Conservation (phyloP, 768 basidiomycete genomes). For the Rhodosporidiobolus sp. region DNA sequence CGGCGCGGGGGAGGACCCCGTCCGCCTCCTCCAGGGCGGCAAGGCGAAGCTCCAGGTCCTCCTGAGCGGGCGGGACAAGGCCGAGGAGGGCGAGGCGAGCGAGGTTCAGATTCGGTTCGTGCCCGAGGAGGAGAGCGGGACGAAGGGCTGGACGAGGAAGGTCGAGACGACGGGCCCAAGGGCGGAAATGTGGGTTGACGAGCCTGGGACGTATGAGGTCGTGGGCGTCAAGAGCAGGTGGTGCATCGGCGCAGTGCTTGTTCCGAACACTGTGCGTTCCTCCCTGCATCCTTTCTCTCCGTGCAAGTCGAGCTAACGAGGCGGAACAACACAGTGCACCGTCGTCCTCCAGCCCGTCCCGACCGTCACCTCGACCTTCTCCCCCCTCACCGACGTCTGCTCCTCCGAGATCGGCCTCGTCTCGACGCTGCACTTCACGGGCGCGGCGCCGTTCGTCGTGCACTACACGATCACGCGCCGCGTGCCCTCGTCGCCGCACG, state of each 20-base stretch:
- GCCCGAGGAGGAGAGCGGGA: neutral
- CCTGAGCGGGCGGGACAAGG: constrained; percentile 10
- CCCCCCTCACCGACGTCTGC: constrained; percentile 33
- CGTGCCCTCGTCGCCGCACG: neutral
- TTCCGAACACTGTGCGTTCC: constrained; percentile 21
- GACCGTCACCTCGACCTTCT: constrained; percentile 29
- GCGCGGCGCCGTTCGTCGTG: constrained; percentile 34
- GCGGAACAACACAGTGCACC: constrained; percentile 24
- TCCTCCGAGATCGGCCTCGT: constrained; percentile 27
- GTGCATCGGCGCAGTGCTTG: constrained; percentile 28
- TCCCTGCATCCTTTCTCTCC: neutral
- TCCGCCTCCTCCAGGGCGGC: constrained; percentile 11
- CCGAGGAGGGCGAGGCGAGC: neutral
- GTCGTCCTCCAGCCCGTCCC: constrained; percentile 33
- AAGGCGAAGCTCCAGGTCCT: constrained; percentile 8
- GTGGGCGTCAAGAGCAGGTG: constrained; percentile 16
- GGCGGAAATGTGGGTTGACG: constrained; percentile 12
- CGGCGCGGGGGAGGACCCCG: constrained; percentile 4
- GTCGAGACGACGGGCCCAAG: constrained; percentile 6
- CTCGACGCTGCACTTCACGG: constrained; percentile 32
- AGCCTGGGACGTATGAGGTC: constrained; percentile 34
- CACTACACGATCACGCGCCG: constrained; percentile 27
- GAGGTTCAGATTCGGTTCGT: constrained; percentile 17
- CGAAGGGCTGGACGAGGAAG: constrained; percentile 8
- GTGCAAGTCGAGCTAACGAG: neutral